These are phyloP conservation scores for Cryphonectria japonica DNA, from an alignment of 2,329 filamentous ascomycete species.

Conservation along the genomic window DNA sequence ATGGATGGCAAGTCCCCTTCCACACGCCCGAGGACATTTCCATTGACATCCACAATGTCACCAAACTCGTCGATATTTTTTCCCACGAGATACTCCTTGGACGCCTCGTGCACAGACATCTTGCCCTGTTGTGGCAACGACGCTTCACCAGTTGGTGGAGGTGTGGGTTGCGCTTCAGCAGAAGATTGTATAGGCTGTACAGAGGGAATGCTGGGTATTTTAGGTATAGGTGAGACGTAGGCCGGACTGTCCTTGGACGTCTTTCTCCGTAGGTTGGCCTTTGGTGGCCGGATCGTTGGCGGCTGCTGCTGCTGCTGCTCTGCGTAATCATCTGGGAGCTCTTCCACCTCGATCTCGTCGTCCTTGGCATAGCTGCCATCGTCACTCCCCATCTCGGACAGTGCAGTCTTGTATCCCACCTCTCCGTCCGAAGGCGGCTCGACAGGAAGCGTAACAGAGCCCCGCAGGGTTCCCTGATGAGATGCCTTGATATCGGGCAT, in stretches of 20 bases:
- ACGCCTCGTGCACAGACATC: conserved; percentile 35
- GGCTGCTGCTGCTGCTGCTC: conserved; percentile 2
- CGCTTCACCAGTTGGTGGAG: conserved; percentile 8
- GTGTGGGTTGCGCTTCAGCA: conserved; percentile 14
- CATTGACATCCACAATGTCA: conserved; percentile 55
- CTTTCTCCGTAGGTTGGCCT: conserved; percentile 23
- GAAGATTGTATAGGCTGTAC: conserved; percentile 39
- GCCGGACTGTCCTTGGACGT: conserved; percentile 37
- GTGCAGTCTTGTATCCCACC: conserved; percentile 15
- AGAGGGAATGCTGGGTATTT: conserved; percentile 39
- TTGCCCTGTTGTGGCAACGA: conserved; percentile 31
- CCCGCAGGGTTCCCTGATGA: conserved; percentile 21
- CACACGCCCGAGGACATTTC: conserved; percentile 55
- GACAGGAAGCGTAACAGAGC: conserved; percentile 24
- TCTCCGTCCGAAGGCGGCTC: conserved; percentile 15
- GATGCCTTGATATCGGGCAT: conserved; percentile 19
- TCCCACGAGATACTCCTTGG: conserved; percentile 46
- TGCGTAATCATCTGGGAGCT: conserved; percentile 17
- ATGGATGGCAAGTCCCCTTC: conserved; percentile 60
- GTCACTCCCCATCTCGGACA: conserved; percentile 17
- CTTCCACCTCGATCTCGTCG: conserved; percentile 26
- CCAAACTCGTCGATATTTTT: conserved; percentile 58
- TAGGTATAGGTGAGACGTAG: conserved; percentile 46
- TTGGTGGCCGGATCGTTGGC: conserved; percentile 2
- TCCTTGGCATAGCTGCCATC: not conserved